phyloP scores from a whole-genome alignment of 192 early-diverging fungal species.

The Phycomyces blakesleeanus region DNA sequence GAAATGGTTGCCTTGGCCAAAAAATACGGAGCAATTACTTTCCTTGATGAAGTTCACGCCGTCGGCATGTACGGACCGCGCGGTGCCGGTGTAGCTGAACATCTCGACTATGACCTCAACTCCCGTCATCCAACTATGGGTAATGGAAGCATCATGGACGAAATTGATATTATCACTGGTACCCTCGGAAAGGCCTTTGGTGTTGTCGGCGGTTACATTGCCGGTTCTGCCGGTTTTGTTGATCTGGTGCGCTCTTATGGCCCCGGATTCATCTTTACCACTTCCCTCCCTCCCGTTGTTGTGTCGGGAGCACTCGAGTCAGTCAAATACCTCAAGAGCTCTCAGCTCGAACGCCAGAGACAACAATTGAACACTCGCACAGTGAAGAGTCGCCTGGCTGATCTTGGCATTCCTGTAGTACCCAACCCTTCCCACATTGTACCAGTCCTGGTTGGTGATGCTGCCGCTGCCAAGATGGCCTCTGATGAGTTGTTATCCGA shows the following conservation, averaged over 20 bases:
- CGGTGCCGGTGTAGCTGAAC: slow-evolving; percentile 93
- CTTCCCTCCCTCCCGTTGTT: slow-evolving; percentile 92
- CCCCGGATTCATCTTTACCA: slow-evolving; percentile 99
- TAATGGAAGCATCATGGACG: slow-evolving; percentile 66
- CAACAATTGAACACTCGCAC: slow-evolving; percentile 92
- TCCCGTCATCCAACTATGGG: slow-evolving; percentile 40
- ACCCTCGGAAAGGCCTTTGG: slow-evolving; percentile 97
- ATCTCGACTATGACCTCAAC: slow-evolving; percentile 80
- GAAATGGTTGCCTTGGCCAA: slow-evolving; percentile 85
- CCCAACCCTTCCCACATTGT: slow-evolving; percentile 99
- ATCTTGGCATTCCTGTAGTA: slow-evolving; percentile 89
- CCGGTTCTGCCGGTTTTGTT: slow-evolving; percentile 79
- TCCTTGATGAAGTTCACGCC: slow-evolving; percentile 97
- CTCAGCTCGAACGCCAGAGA: slow-evolving; percentile 78
- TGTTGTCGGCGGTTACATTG: slow-evolving; percentile 96
- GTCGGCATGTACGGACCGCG: slow-evolving; percentile 97
- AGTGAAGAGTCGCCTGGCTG: slow-evolving; percentile 78
- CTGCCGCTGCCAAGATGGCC: slow-evolving; percentile 87
- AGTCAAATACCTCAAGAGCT: slow-evolving; percentile 86
- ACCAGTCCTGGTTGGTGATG: slow-evolving; percentile 95
- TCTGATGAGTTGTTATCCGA: slow-evolving; percentile 89
- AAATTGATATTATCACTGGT: slow-evolving; percentile 93
- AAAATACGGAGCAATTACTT: slow-evolving; percentile 96
- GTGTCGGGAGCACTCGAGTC: slow-evolving; percentile 89
- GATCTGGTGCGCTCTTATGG: slow-evolving; percentile 97